Evolutionary conservation across 306 rosid species (phyloP).

Genomic region (Begonia masoniana): DNA sequence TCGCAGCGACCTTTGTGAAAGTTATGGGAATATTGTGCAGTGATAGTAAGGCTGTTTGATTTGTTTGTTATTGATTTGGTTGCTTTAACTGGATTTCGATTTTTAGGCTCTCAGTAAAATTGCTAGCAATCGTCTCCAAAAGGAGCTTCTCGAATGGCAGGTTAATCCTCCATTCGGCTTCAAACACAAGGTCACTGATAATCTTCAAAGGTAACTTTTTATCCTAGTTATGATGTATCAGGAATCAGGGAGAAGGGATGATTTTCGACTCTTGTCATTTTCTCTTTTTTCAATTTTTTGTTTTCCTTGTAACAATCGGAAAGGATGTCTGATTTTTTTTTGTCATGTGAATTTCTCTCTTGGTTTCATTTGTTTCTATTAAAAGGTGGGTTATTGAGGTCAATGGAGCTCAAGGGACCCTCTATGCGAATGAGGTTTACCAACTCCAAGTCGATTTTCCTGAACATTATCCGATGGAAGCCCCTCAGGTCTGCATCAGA

Average conservation of each 20-base stretch:
- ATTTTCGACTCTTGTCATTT: too few relatives aligned
- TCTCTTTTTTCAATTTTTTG: too few relatives aligned
- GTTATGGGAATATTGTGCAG: not conserved
- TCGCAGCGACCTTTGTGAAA: not conserved
- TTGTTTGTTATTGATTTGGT: not conserved
- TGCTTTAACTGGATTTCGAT: not conserved
- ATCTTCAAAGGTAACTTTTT: conserved; percentile 65
- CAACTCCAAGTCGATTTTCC: conserved; percentile 99
- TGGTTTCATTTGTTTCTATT: too few relatives aligned
- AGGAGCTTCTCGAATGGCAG: conserved; percentile 98
- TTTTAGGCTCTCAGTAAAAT: conserved; percentile 82
- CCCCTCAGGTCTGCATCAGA: conserved; percentile 67
- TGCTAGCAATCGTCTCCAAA: conserved; percentile 98
- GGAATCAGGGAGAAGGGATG: too few relatives aligned
- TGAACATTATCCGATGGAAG: conserved; percentile 99
- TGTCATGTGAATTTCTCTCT: too few relatives aligned
- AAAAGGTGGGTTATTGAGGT: conserved; percentile 96
- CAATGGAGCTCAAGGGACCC: conserved; percentile 94
- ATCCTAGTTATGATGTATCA: too few relatives aligned
- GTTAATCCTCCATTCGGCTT: conserved; percentile 90
- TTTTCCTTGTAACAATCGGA: too few relatives aligned
- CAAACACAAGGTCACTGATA: conserved; percentile 94
- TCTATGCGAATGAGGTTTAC: conserved; percentile 72
- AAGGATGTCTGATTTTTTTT: too few relatives aligned
- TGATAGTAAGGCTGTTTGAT: not conserved